phyloP scores from a whole-genome alignment of 2,329 filamentous ascomycete genomes.

The Ophiobolus disseminans region DNA sequence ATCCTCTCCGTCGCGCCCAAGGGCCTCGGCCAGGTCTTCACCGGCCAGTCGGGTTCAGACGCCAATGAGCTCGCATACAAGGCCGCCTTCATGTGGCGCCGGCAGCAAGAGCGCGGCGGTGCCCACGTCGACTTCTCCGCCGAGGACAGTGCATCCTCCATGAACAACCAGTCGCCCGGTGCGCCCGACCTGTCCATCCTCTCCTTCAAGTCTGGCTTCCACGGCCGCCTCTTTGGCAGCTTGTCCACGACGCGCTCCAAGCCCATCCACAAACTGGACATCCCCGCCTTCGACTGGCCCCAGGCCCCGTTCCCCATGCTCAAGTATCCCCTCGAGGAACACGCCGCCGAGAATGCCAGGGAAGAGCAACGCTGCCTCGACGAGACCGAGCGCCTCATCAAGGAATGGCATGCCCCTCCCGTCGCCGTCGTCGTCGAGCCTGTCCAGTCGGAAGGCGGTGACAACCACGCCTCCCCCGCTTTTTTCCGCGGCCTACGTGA shows the following conservation, averaged over 20 bases:
- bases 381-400: constrained; percentile 83
- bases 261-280: constrained; percentile 93
- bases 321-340: constrained; percentile 85
- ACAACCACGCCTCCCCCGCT: constrained; percentile 87
- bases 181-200: constrained; percentile 82
- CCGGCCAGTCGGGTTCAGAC: constrained; percentile 85
- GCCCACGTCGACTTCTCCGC: constrained; percentile 77
- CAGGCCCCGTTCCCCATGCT: constrained; percentile 84
- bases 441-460: constrained; percentile 90
- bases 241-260: constrained; percentile 91
- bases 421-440: constrained; percentile 87
- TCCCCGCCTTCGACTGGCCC: constrained; percentile 94
- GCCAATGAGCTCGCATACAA: constrained; percentile 96
- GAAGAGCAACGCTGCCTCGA: constrained; percentile 82
- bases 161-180: constrained; percentile 83
- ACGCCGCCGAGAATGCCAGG: constrained; percentile 79
- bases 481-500: constrained; percentile 88
- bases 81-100: constrained; percentile 92
- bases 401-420: constrained; percentile 78
- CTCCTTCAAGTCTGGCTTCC: constrained; percentile 87
- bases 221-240: constrained; percentile 86
- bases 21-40: constrained; percentile 88
- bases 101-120: constrained; percentile 81
- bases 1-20: constrained; percentile 83
- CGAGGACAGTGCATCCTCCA: constrained; percentile 75